Evolutionary conservation across 2,329 filamentous ascomycete genomes (phyloP).

Genomic region (Neopestalotiopsis rosae): DNA sequence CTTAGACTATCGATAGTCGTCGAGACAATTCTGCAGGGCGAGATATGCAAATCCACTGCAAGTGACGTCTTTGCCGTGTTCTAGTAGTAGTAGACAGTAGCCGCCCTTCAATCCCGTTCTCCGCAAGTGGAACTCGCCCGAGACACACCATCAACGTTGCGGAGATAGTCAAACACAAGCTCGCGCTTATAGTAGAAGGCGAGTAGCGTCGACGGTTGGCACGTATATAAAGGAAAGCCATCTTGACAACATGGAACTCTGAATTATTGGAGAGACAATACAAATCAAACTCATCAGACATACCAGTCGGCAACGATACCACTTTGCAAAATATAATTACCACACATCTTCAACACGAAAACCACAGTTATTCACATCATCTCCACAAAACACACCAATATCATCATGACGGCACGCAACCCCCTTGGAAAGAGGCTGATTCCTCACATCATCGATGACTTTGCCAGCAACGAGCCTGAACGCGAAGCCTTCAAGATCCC

Average conservation of each 20-base stretch:
- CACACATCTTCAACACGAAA: background rate
- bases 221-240: conserved; percentile 2
- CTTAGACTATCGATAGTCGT: background rate
- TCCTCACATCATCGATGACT: conserved; percentile 44
- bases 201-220: background rate
- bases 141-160: background rate
- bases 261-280: background rate
- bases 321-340: background rate
- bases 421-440: conserved; percentile 35
- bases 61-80: background rate
- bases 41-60: background rate
- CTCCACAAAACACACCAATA: background rate
- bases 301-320: background rate
- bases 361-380: background rate
- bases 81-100: background rate
- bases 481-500: conserved; percentile 42
- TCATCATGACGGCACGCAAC: background rate
- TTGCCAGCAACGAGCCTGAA: conserved; percentile 39
- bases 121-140: background rate
- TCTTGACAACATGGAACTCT: background rate
- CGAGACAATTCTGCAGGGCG: background rate
- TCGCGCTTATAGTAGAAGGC: conserved; percentile 1
- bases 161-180: conserved; percentile 1
- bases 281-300: background rate
- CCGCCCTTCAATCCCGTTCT: background rate